A percentile compares a stretch with the other conserved stretches of the same genome.
phyloP scores from a whole-genome alignment of 495 filamentous ascomycete genomes.

The Tuber borchii region DNA sequence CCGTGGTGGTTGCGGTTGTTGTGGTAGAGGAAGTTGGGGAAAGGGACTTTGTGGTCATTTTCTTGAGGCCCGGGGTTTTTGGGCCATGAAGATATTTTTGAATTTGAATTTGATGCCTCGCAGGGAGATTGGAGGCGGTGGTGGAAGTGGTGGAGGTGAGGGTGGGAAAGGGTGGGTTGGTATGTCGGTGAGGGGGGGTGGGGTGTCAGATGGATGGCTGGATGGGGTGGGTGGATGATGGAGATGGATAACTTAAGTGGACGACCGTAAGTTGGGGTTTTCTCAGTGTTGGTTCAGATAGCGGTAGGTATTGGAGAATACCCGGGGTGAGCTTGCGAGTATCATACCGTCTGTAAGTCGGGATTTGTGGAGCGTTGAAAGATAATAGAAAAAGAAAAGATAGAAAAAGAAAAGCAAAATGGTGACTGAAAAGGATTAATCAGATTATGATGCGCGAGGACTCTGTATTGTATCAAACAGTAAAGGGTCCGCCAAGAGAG shows the following conservation, averaged over 20 bases:
- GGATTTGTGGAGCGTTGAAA: background rate
- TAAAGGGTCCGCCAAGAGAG: too few relatives aligned
- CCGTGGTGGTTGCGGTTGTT: background rate
- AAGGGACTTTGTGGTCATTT: conserved; percentile 1
- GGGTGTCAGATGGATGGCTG: background rate
- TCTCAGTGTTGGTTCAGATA: background rate
- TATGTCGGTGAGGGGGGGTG: background rate
- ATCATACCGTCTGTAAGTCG: background rate
- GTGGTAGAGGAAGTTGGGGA: conserved; percentile 1
- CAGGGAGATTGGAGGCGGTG: background rate
- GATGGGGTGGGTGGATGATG: background rate
- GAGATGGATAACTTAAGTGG: background rate
- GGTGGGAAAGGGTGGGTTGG: background rate
- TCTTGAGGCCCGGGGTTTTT: background rate
- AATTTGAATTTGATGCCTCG: background rate
- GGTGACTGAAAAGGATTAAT: background rate
- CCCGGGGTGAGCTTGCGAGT: background rate
- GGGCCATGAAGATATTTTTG: conserved; percentile 5
- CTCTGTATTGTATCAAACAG: background rate
- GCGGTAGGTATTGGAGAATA: background rate
- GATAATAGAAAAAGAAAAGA: background rate
- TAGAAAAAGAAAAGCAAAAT: background rate
- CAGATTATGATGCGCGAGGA: background rate
- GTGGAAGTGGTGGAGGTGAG: background rate
- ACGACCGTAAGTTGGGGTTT: background rate